These are phyloP conservation scores for Stellera chamaejasme DNA, from an alignment of 345 rosid genomes.

Conservation along the genomic window DNA sequence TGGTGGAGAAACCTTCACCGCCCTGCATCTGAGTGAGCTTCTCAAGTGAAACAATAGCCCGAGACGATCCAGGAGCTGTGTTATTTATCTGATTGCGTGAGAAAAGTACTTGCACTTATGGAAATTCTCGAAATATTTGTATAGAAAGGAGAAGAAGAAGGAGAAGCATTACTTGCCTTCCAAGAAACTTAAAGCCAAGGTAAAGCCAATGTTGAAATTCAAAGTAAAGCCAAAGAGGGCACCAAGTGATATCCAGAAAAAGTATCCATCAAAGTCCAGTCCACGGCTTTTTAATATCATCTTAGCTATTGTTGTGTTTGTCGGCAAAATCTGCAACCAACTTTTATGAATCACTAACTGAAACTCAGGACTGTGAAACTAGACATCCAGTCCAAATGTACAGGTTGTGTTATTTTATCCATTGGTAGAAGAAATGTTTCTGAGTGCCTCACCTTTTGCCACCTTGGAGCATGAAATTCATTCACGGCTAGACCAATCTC, in stretches of 20 bases:
- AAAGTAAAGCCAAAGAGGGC: slow-evolving; percentile 50
- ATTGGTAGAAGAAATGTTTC: not conserved
- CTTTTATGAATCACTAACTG: no score
- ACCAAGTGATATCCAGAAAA: slow-evolving; percentile 60
- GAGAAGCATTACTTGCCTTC: slow-evolving; percentile 37
- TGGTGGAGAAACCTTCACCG: slow-evolving; percentile 21
- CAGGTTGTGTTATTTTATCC: not conserved
- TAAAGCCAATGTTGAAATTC: slow-evolving; percentile 54
- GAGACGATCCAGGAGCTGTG: slow-evolving; percentile 69
- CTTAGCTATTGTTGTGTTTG: slow-evolving; percentile 43
- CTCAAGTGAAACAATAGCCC: slow-evolving; percentile 56
- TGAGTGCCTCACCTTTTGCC: slow-evolving; percentile 45
- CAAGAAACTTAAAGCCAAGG: slow-evolving; percentile 56
- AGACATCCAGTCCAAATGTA: not conserved
- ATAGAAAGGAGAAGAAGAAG: not conserved
- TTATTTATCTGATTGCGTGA: not conserved
- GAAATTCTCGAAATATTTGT: not conserved
- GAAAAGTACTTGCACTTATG: not conserved
- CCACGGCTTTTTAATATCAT: slow-evolving; percentile 50
- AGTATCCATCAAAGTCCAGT: slow-evolving; percentile 38
- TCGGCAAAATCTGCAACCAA: slow-evolving; percentile 25
- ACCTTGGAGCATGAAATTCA: slow-evolving; percentile 68
- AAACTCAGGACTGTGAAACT: no score
- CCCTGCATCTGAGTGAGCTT: slow-evolving; percentile 41
- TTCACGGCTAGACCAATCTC: slow-evolving; percentile 59